Evolutionary conservation across 1,139 yeast species (phyloP), one percentile per base, ranked within the genome.

Genomic region (Diutina ranongensis): DNA sequence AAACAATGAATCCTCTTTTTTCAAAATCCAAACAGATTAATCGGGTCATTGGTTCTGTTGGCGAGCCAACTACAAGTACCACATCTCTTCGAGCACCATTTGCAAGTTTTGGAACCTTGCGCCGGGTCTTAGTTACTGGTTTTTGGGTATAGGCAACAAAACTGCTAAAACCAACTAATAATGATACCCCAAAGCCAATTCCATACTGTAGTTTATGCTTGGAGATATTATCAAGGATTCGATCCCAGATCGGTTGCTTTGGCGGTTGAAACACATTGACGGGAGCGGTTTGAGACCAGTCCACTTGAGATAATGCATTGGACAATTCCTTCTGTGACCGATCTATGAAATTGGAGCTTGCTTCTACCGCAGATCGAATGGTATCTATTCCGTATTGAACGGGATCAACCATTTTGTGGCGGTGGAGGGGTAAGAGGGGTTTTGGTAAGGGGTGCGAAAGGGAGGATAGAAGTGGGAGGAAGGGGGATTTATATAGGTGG

Each of bases 1-100:
- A 86, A 3, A 86, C 88, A 31, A 86, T 80, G 56, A 83, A 83
- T 1, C 95, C 95, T 47, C 95, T 67, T 45, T 74, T 74, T 51
- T 83, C 88, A 53, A 86, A 70, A 56, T 86, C 95, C 47, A 76
- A 70, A 0, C 88, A 86, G 34, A 86, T 66, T 45, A 80, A 67
- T 48, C 87, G 67, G 0, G 87, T 79, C 50, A 85, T 63, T 1
- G 89, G 88, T 51, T 84, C 94, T 0, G 78, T 72, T 1, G 92
- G 89, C 1, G 89, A 81, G 1, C 94, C 94, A 2, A 85, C 72
- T 5, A 86, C 65, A 31, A 86, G 65, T 0, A 85, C 76, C 4
- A 83, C 92, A 54, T 85, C 94, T 48, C 74, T 72, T 42, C 95
- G 64, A 2, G 86, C 85, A 0, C 94, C 94, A 52, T 80, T 80